Evolutionary conservation across 495 filamentous ascomycete species (phyloP), one percentile per base, ranked within the genome.

Genomic region (Penicillium daleae): DNA sequence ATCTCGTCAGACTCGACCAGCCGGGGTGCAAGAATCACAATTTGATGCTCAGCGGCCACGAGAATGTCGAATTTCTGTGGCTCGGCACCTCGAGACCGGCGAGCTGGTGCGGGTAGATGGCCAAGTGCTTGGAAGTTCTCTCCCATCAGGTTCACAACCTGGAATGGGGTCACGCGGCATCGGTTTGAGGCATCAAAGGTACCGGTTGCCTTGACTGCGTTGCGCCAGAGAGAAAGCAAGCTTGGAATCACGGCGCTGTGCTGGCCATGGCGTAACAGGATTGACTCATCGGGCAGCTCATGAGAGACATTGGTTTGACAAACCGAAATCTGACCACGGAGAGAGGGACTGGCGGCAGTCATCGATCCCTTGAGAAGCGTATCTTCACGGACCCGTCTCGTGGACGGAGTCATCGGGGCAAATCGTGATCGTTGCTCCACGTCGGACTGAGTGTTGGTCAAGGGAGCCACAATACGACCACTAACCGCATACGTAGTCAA

Each of bases 341-440:
- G 63, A 0, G 77, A 80, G 4, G 74, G 74, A 35, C 62, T 76
- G 19, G 74, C 59, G 17, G 61, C 55, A 13, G 56, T 71, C 56
- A 67, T 62, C 4, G 74, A 68, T 13, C 83, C 83, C 49, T 78
- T 80, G 55, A 89, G 81, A 7, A 89, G 72, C 1, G 73, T 77
- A 57, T 86, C 83, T 66, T 88, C 79, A 19, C 80, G 82, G 1
- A 82, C 64, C 15, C 87, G 87, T 55, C 91, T 83, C 3, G 92
- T 92, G 35, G 90, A 87, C 3, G 92, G 92, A 6, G 92, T 96
- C 89, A 93, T 91, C 0, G 92, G 92, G 1, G 87, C 89, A 54
- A 96, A 88, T 62, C 82, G 86, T 6, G 86, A 78, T 51, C 63
- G 78, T 60, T 77, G 75, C 61, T 70, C 78, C 76, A 70, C 52